Base-by-base conservation (phyloP, 1,284 basidiomycete species). In the Flammula alnicola region DNA sequence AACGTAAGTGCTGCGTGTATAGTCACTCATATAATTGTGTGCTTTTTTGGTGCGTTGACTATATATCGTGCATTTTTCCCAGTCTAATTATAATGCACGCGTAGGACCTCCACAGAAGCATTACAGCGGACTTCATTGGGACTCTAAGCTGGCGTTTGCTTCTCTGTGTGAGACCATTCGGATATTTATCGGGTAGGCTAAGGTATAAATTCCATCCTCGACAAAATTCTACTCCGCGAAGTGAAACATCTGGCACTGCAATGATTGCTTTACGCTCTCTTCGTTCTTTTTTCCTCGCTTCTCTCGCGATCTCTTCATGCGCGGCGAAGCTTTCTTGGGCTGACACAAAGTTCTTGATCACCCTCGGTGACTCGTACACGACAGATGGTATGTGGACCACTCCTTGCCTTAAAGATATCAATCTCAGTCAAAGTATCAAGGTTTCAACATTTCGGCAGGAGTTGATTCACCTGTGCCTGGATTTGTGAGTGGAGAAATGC, bases 381-480 rank as follows among this genome's bases (percentile, higher is more conserved):
- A 68, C 71, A 16, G 70, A 71, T 49, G 70, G 72, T 68, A 38
- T 41, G 55, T 47, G 17, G 4, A 20, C 10, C 6, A 39, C 10
- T 8, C 11, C 14, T 20, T 36, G 27, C 12, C 40, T 22, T 20
- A 27, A 36, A 9, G 20, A 19, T 32, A n/a, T 10, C 6, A 16
- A 41, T 20, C 14, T 8, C 33, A 35, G 4, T 1, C 7, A 23
- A 20, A 10, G 4, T 8, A 19, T 36, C 14, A 41, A 73, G 82
- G 83, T 7, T 85, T 77, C 60, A 82, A 85, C 55, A 74, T 85
- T 49, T 80, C 81, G 22, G 75, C 73, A 14, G 83, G 83, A 4
- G 66, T 84, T 12, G 56, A 80, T 55, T 82, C 83, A 1, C 71
- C 76, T 12, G 71, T 71, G 31, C 80, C 83, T 29, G 76, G 77